phyloP scores from a whole-genome alignment of 2,329 filamentous ascomycete species.

The Tolypocladium ovalisporum region DNA sequence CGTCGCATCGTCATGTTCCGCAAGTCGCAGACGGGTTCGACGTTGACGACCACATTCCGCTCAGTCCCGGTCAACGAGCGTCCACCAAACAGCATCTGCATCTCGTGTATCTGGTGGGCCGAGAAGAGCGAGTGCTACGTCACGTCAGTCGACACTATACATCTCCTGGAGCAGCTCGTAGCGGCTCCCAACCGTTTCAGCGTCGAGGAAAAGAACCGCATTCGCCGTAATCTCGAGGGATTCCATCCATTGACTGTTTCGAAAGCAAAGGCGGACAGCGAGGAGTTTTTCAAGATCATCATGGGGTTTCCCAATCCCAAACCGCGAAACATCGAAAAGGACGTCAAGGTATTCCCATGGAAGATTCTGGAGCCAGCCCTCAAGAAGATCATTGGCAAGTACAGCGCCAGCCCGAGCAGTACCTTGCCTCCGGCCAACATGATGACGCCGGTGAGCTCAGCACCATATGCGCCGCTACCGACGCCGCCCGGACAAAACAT shows the following conservation, averaged over 20 bases:
- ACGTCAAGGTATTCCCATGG: conserved; percentile 98
- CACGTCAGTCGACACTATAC: conserved; percentile 94
- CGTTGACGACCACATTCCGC: conserved; percentile 70
- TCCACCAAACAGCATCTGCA: conserved; percentile 75
- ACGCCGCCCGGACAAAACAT: conserved; percentile 31
- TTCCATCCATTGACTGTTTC: conserved; percentile 89
- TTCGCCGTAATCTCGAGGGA: conserved; percentile 87
- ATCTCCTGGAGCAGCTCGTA: conserved; percentile 84
- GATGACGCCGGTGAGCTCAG: conserved; percentile 25
- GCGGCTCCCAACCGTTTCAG: conserved; percentile 67
- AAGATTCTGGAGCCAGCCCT: conserved; percentile 76
- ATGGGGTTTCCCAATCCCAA: conserved; percentile 96
- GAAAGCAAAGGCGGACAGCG: conserved; percentile 83
- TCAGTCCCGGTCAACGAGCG: conserved; percentile 70
- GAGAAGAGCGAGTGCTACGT: conserved; percentile 87
- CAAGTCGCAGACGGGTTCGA: conserved; percentile 70
- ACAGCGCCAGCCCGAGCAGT: conserved; percentile 44
- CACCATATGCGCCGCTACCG: conserved; percentile 32
- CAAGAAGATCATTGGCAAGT: conserved; percentile 99
- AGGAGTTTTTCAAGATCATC: conserved; percentile 98
- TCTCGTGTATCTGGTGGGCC: conserved; percentile 96
- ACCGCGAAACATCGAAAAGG: conserved; percentile 96
- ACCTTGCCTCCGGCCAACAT: conserved; percentile 26
- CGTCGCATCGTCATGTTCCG: conserved; percentile 83
- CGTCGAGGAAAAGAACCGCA: conserved; percentile 97